Conservation (phyloP, 129 eudicot genomes). For the Arctium minus region DNA sequence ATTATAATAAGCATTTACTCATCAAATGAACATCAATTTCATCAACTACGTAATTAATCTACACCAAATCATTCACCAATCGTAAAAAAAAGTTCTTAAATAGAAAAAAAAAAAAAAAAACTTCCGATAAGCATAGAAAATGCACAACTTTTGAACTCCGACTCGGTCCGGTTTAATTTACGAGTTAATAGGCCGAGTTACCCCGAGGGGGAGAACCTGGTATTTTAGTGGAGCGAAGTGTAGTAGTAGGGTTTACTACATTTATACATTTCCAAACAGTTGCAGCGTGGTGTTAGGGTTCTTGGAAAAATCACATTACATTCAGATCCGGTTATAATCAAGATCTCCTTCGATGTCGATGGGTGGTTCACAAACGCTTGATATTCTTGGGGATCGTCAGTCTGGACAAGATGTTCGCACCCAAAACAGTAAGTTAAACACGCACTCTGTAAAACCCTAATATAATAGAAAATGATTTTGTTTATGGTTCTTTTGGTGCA, state of each 20-base stretch:
- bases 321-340: constrained; percentile 4
- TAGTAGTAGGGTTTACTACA: background rate
- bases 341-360: constrained; percentile 46
- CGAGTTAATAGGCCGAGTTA: background rate
- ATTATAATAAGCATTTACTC: too few species aligned
- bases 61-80: too few species aligned
- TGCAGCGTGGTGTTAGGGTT: constrained; percentile 24
- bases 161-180: background rate
- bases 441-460: constrained; percentile 23
- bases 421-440: constrained; percentile 57
- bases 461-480: background rate
- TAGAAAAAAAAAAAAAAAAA: too few species aligned
- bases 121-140: too few species aligned
- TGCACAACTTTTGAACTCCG: background rate
- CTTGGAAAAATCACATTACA: constrained; percentile 3
- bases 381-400: constrained; percentile 93
- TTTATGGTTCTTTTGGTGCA: constrained; percentile 16
- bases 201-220: background rate
- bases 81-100: too few species aligned
- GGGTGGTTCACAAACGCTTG: constrained; percentile 42
- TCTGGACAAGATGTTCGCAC: constrained; percentile 98
- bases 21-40: too few species aligned
- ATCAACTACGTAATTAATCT: too few species aligned
- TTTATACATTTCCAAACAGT: background rate
- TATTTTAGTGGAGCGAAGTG: background rate